Base-by-base conservation (phyloP, 1,284 basidiomycete species). In the Mrakiaceae sp. region DNA sequence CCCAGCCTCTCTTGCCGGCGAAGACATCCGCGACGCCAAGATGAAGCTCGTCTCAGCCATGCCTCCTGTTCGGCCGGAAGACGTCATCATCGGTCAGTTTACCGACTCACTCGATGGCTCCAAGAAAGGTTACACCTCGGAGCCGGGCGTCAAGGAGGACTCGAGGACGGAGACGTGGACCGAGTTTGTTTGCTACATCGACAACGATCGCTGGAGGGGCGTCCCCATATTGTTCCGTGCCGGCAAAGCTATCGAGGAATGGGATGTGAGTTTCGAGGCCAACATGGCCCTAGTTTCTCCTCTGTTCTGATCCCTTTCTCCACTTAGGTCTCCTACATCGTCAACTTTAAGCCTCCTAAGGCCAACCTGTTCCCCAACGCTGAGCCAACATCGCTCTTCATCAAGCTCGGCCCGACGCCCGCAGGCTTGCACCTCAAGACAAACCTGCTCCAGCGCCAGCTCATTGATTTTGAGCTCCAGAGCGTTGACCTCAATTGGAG, bases 111-210 rank as follows among this genome's bases (percentile, higher is more conserved):
- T 14, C 2, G 69, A 70, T 53, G 70, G 71, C 64, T 70, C 70
- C 64, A 76, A 76, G 71, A 73, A 73, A n/a, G 75, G 74, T 52
- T 76, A 76, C 70, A 73, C 74, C 69, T 74, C 76, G 58, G 75
- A 76, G 64, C 73, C 75, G 58, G 72, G 73, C 1, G 74, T 76
- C n/a, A 67, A 69, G 60, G 75, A 76, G 70, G 71, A 75, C 65
- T 71, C 70, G 64, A 75, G 73, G 69, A 74, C 74, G 58, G 74
- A 73, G 42, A 76, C 75, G 4, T 76, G 74, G 58, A 74, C 74
- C 14, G 75, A 75, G 3, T 53, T 76, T 46, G 70, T 72, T 5
- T 50, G 68, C 14, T 62, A 58, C 49, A 59, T 66, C 40, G 67
- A 69, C 42, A 69, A 69, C 52, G 67, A 68, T 16, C 58, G 68